Evolutionary conservation across 257 asterid species (phyloP), one percentile per base, ranked within the genome.

Genomic region (Eucommia ulmoides): DNA sequence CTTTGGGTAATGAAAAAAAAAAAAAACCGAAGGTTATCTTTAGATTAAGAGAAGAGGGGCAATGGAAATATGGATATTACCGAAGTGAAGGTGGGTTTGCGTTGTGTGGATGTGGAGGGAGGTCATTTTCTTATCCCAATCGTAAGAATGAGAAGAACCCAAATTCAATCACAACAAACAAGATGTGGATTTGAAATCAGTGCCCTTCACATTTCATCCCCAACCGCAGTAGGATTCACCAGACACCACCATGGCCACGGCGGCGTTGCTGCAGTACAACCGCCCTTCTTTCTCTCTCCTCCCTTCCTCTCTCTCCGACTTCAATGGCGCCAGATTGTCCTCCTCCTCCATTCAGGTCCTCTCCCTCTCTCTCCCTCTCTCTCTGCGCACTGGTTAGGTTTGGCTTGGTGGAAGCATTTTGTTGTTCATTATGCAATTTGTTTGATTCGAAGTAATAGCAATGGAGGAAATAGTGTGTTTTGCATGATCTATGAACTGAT

Each of bases 301-400:
- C 47, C 81, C 81, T 10, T 82, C 93, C 3, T 75, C 88, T 7
- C 73, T 73, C 71, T 88, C 94, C 23, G 91, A 84, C 66, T 84
- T 88, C 82, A 74, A 64, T 64, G 97, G 97, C 33, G 65, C 78
- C 66, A 68, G 74, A 50, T 68, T 84, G n/a, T n/a, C n/a, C 10
- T 49, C 77, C 49, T 26, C 94, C 64, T 77, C 95, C 1, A 22
- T 79, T 54, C 95, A 82, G 94, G 92, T 88, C 64, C 46, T 12
- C 15, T 38, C 11, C 3, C n/a, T 38, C 3, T 38, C 3, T 6
- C 11, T 38, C 2, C n/a, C n/a, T 38, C 5, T 3, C 3, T 5
- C n/a, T 38, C 16, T 38, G 11, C 17, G 5, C 2, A 3, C 2
- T 38, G 5, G 7, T 38, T 12, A 3, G 45, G 5, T 3, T 38